Evolutionary conservation across 2,329 filamentous ascomycete species (phyloP), one percentile per base, ranked within the genome.

Genomic region (Neofusicoccum cordaticola): DNA sequence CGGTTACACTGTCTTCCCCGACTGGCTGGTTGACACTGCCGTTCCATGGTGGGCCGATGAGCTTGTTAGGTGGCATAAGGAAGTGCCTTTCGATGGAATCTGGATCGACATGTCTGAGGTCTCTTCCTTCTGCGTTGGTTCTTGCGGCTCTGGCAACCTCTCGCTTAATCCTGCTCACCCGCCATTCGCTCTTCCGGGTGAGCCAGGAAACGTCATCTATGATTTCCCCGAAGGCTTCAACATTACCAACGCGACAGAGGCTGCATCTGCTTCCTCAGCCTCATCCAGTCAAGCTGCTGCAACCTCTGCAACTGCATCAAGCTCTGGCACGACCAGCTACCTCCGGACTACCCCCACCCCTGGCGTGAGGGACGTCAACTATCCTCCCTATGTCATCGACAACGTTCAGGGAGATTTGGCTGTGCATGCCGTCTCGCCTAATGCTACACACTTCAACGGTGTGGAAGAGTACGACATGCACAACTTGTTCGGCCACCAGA

Each of bases 391-490:
- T 71, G 85, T 87, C 5, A 89, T 94, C 72, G 88, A 93, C 74
- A 86, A 93, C 73, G 85, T 87, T 45, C 84, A 90, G 48, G 90
- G 89, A 15, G 90, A 91, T 70, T 82, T 94, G 22, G 88, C 86
- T 15, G 87, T 88, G 2, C 87, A 91, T 70, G 90, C 91, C 1
- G 83, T 93, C 31, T 88, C 86, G 66, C 90, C 91, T 0, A 92
- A 95, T 70, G 89, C 91, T 0, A 92, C 89, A 2, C 90, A 95
- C 71, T 81, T 85, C 51, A 90, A 91, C 69, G 91, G 90, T 3
- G 81, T 86, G 1, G 75, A 86, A 45, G 90, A 96, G 73, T 96
- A 96, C 72, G 91, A 96, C 72, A 86, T 91, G 31, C 92, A 96
- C 81, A 95, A 91, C 71, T 78, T 95, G 1, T 94, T 84, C 71